These are phyloP conservation scores for Vitis cinerea DNA, from an alignment of 164 flowering plant genomes.

Conservation along the genomic window DNA sequence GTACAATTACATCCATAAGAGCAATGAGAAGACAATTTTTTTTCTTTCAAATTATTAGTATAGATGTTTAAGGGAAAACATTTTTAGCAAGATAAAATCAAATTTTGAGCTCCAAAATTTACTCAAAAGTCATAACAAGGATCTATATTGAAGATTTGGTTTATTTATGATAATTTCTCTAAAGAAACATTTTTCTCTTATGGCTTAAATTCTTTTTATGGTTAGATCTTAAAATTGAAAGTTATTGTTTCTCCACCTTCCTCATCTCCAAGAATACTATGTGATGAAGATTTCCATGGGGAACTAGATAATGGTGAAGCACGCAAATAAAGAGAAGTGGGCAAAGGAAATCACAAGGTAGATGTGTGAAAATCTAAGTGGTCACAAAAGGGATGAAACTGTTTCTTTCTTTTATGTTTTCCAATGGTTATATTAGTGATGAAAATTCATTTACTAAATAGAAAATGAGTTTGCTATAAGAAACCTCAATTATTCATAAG, in stretches of 20 bases:
- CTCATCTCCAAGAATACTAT: conserved; percentile 34
- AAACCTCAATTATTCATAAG: conserved; percentile 76
- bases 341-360: conserved; percentile 63
- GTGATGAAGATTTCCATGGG: conserved; percentile 33
- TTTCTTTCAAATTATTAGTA: too few species aligned
- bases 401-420: conserved; percentile 64
- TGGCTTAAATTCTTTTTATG: too few species aligned
- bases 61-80: too few species aligned
- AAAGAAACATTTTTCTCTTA: too few species aligned
- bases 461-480: conserved; percentile 60
- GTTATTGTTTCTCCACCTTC: conserved; percentile 48
- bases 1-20: too few species aligned
- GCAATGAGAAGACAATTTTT: too few species aligned
- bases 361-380: conserved; percentile 56
- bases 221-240: conserved; percentile 5
- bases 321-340: conserved; percentile 55
- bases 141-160: too few species aligned
- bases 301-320: conserved; percentile 48
- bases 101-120: too few species aligned
- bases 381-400: conserved; percentile 61
- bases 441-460: conserved; percentile 76
- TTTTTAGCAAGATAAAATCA: too few species aligned
- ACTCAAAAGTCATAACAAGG: too few species aligned
- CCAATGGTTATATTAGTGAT: conserved; percentile 84
- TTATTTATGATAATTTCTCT: too few species aligned